Evolutionary conservation across 1,139 yeast genomes (phyloP), one percentile per base, ranked within the genome.

Genomic region (Zygoascus sp.): DNA sequence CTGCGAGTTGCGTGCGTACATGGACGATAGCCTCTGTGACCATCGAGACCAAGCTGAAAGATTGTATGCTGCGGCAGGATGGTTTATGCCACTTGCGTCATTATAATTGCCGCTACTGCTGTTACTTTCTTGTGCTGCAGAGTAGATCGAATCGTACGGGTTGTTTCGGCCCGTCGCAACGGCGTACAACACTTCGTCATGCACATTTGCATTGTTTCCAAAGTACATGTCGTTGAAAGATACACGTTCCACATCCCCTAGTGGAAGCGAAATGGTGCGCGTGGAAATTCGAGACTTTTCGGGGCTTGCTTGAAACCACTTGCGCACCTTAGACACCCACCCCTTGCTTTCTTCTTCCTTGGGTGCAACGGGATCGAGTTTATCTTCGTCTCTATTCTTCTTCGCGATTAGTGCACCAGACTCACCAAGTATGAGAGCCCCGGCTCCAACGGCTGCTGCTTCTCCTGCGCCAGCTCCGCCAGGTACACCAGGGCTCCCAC

Each of bases 221-320:
- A 40, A 40, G 28, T 40, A 40, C 35, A 40, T 27, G n/a, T 40
- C 42, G 16, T 40, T 40, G 19, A 40, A 11, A 4, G 42, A 40
- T 5, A 20, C 17, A 4, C 25, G 22, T n/a, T 22, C 22, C 2
- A 27, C 32, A n/a, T 38, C 32, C 23, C 41, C 32, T 23, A 23
- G 32, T 11, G 41, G 41, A 10, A 35, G 39, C 6, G 39, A 35
- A 2, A 35, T 35, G 4, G 17, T 20, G 17, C 25, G n/a, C 11
- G 27, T 20, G 15, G 39, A 35, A 9, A 19, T n/a, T n/a, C 25
- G 6, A 9, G 22, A 20, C 15, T 35, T 35, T 6, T 20, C 17
- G 6, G 39, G 25, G 11, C 27, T 20, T 5, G 25, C 10, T 3
- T 13, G 16, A 35, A 35, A 35, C 39, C 39, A 35, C 2, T 21